Conservation (phyloP, 2,329 filamentous ascomycete species). For the Cladorrhinum sp. region DNA sequence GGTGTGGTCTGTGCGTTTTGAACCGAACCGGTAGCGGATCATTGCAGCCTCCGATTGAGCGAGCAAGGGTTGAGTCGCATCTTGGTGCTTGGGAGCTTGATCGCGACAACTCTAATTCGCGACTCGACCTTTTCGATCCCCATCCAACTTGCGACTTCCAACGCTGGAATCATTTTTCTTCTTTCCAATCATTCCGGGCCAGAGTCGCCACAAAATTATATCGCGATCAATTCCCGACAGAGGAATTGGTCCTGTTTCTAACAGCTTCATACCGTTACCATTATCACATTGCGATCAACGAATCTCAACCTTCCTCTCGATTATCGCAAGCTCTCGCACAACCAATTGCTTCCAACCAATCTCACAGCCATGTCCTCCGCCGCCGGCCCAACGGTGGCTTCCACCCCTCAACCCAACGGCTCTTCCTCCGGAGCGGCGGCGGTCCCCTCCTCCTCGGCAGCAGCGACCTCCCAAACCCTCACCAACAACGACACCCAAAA, state of each 20-base stretch:
- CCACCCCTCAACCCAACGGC: conserved; percentile 53
- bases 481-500: conserved; percentile 14
- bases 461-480: conserved; percentile 25
- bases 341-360: background rate
- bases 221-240: too few relatives aligned
- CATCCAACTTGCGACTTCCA: background rate
- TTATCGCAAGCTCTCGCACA: too few relatives aligned
- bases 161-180: too few relatives aligned
- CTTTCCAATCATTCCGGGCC: too few relatives aligned
- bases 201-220: too few relatives aligned
- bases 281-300: too few relatives aligned
- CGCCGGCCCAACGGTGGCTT: conserved; percentile 19
- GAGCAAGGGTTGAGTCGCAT: background rate
- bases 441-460: conserved; percentile 39
- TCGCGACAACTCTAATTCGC: background rate
- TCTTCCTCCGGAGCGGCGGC: conserved; percentile 4
- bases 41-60: conserved; percentile 20
- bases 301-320: too few relatives aligned
- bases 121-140: background rate
- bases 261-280: too few relatives aligned
- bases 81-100: conserved; percentile 5
- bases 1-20: conserved; percentile 23
- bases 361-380: conserved; percentile 30
- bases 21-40: conserved; percentile 17
- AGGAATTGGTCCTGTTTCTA: too few relatives aligned